Evolutionary conservation across 805 yeast species (phyloP), one percentile per base, ranked within the genome.

Genomic region (Sugiyamaella chiloensis): DNA sequence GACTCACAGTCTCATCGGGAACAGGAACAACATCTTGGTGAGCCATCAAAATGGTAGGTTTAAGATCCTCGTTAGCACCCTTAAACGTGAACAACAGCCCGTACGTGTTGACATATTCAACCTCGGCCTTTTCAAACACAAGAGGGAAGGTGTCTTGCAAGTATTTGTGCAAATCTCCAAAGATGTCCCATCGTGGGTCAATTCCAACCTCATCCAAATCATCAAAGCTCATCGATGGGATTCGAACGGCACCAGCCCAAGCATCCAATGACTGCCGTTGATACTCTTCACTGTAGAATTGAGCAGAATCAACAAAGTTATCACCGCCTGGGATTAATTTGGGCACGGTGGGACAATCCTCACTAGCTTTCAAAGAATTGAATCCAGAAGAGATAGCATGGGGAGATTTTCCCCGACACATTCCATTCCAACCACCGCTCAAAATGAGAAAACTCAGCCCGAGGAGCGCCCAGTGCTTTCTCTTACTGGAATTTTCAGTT

Each of bases 11-110:
- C 24, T 54, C 76, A 11, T 64, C 61, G 56, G 80, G 85, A 7
- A 85, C 83, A 1, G 95, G 95, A 20, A 87, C 95, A 3, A 83
- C 87, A 59, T 86, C 95, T 62, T 79, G 84, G 61, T 87, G 95
- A 1, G 91, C 90, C 58, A 84, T 78, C 43, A 85, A 68, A 64
- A 87, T 59, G 23, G 81, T 55, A 11, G 95, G 95, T 61, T 83
- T 81, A 52, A 81, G 66, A 2, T 61, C 48, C 8, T 56, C 31
- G 41, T 75, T 59, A 4, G 76, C 61, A 4, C 95, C 93, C 50
- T 72, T 60, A 77, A 86, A 78, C 14, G 85, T 80, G 60, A 70
- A 74, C 1, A 87, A 70, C 46, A 87, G 66, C 2, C 86, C 87
- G 53, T 78, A 77, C 4, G 78, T 71, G 61, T 85, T 85, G 46